Conservation (phyloP, 306 rosid species). For the Trichosanthes cucumerina region DNA sequence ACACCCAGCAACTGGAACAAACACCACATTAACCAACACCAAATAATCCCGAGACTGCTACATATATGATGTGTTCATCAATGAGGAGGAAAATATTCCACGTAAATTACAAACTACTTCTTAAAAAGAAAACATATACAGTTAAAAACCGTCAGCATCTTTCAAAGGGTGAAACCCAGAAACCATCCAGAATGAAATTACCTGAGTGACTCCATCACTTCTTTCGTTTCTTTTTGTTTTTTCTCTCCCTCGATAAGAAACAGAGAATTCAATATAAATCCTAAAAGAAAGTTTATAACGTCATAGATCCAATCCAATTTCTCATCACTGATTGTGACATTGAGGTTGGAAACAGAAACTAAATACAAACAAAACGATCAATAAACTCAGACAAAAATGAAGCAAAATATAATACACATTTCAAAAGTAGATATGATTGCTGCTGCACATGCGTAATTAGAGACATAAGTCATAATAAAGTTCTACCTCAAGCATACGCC, state of each 20-base stretch:
- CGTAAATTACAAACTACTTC: not conserved
- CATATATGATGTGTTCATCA: not conserved
- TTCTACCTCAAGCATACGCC: constrained; percentile 69
- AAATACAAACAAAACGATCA: not conserved
- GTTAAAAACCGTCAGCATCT: not conserved
- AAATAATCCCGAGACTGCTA: not conserved
- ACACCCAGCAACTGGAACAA: not conserved
- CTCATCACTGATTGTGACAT: not conserved
- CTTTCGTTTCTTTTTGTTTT: not conserved
- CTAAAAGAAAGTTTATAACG: not conserved
- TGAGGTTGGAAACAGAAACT: not conserved
- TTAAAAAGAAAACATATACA: not conserved
- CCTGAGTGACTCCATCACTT: not conserved
- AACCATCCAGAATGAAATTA: not conserved
- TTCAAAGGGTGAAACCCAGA: not conserved
- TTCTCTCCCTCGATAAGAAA: not conserved
- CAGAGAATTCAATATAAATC: not conserved
- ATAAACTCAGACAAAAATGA: not conserved
- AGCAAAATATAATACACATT: not conserved
- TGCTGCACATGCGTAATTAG: not conserved
- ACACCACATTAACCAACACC: not conserved
- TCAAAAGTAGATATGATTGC: not conserved
- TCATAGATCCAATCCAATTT: not conserved
- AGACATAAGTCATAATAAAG: not conserved
- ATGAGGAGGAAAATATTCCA: not conserved